Conservation (phyloP, 1,139 yeast genomes). For the Blastobotrys indianensis region DNA sequence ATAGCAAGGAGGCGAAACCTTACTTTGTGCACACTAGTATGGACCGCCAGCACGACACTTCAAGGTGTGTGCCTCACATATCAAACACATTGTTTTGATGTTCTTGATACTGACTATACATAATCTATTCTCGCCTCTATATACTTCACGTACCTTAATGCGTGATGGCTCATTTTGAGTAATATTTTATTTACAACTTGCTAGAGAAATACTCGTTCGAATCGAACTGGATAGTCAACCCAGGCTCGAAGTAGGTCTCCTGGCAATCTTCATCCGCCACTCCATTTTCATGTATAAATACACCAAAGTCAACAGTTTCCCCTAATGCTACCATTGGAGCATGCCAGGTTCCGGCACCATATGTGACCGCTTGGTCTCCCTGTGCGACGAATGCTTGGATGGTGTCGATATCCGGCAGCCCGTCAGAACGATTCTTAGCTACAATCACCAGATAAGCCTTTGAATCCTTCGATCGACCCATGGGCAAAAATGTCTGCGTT, state of each 20-base stretch:
- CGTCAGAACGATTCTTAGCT: slow-evolving; percentile 49
- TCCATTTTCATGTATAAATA: slow-evolving; percentile 77
- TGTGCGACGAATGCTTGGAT: slow-evolving; percentile 65
- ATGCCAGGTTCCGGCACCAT: slow-evolving; percentile 78
- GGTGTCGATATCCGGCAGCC: slow-evolving; percentile 55
- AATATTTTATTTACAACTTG: slow-evolving; percentile 11
- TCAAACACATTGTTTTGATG: too few relatives aligned
- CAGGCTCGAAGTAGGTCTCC: slow-evolving; percentile 64
- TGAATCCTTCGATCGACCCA: slow-evolving; percentile 55
- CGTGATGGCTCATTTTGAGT: too few relatives aligned
- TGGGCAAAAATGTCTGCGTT: slow-evolving; percentile 87
- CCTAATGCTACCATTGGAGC: slow-evolving; percentile 86
- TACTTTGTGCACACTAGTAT: too few relatives aligned
- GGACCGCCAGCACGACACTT: too few relatives aligned
- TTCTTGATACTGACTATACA: too few relatives aligned
- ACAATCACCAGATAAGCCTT: slow-evolving; percentile 73
- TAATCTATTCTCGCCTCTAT: too few relatives aligned
- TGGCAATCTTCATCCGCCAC: slow-evolving; percentile 75
- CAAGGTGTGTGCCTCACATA: too few relatives aligned
- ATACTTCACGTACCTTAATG: too few relatives aligned
- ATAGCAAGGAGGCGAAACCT: too few relatives aligned
- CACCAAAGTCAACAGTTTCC: slow-evolving; percentile 67
- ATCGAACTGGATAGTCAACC: slow-evolving; percentile 11
- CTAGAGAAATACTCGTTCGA: slow-evolving; percentile 2
- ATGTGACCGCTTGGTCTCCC: slow-evolving; percentile 86